Evolutionary conservation across 2,329 filamentous ascomycete genomes (phyloP).

Genomic region (Sclerotiophoma versabilis): DNA sequence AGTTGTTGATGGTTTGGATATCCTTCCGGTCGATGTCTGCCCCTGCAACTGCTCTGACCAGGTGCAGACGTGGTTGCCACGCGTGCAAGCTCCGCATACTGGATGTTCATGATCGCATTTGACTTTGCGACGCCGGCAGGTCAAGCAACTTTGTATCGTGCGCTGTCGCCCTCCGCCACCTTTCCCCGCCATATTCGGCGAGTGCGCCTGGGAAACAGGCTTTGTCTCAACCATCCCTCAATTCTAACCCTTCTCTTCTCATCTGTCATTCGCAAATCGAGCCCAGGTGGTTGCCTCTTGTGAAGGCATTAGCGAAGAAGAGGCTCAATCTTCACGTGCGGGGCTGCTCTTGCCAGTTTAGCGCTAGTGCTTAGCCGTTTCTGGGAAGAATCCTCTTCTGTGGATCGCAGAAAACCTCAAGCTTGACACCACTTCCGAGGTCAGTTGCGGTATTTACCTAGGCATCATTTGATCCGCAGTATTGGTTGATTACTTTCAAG

Average conservation of each 20-base stretch:
- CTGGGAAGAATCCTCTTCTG: slow-evolving; percentile 4
- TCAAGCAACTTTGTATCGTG: slow-evolving; percentile 49
- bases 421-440: slow-evolving; percentile 6
- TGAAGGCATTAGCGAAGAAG: slow-evolving; percentile 6
- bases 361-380: slow-evolving; percentile 5
- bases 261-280: slow-evolving; percentile 9
- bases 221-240: slow-evolving; percentile 38
- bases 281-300: neutral
- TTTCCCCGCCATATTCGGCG: slow-evolving; percentile 34
- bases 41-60: slow-evolving; percentile 42
- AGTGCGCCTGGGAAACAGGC: slow-evolving; percentile 29
- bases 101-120: slow-evolving; percentile 50
- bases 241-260: slow-evolving; percentile 16
- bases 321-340: slow-evolving; percentile 20
- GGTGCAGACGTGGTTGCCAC: slow-evolving; percentile 48
- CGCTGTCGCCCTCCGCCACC: slow-evolving; percentile 43
- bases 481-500: neutral
- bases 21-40: slow-evolving; percentile 27
- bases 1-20: slow-evolving; percentile 33
- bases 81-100: slow-evolving; percentile 47
- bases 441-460: slow-evolving; percentile 6
- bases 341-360: slow-evolving; percentile 10
- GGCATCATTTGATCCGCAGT: neutral
- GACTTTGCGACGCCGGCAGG: slow-evolving; percentile 49
- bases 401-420: slow-evolving; percentile 12